phyloP scores from a whole-genome alignment of 192 early-diverging fungal species.

The Anaeromyces robustus region DNA sequence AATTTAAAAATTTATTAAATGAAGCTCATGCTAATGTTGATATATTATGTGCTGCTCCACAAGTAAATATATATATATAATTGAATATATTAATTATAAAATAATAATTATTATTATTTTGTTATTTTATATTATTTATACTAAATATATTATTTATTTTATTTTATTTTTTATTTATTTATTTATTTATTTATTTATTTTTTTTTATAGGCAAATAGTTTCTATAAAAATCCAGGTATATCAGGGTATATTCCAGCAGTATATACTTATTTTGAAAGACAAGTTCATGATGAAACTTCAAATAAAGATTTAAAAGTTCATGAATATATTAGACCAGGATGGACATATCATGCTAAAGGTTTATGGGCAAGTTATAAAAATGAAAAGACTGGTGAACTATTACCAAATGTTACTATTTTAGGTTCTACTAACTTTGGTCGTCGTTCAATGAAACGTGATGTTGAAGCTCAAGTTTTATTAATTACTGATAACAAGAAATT shows the following conservation, averaged over 20 bases:
- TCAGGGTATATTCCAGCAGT: slow-evolving; percentile 76
- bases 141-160: too few relatives aligned
- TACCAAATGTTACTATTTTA: slow-evolving; percentile 61
- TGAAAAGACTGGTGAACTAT: slow-evolving; percentile 17
- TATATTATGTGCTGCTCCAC: slow-evolving; percentile 70
- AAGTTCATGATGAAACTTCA: slow-evolving; percentile 19
- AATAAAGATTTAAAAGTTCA: slow-evolving; percentile 40
- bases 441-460: slow-evolving; percentile 74
- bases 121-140: too few relatives aligned
- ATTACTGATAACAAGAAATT: slow-evolving; percentile 43
- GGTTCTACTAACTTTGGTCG: slow-evolving; percentile 91
- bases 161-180: too few relatives aligned
- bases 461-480: slow-evolving; percentile 73
- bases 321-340: slow-evolving; percentile 63
- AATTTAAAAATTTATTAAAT: slow-evolving; percentile 45
- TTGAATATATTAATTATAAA: too few relatives aligned
- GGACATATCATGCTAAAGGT: slow-evolving; percentile 98
- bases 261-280: slow-evolving; percentile 70
- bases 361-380: neutral
- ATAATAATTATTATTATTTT: neutral
- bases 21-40: slow-evolving; percentile 40
- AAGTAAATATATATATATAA: too few relatives aligned
- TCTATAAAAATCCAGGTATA: slow-evolving; percentile 67
- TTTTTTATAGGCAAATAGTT: slow-evolving; percentile 70
- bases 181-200: too few relatives aligned